Percentiles rank a stretch among this genome's conserved stretches.
phyloP scores from a whole-genome alignment of 73 alveolate species.

The Paramecium sonneborni region DNA sequence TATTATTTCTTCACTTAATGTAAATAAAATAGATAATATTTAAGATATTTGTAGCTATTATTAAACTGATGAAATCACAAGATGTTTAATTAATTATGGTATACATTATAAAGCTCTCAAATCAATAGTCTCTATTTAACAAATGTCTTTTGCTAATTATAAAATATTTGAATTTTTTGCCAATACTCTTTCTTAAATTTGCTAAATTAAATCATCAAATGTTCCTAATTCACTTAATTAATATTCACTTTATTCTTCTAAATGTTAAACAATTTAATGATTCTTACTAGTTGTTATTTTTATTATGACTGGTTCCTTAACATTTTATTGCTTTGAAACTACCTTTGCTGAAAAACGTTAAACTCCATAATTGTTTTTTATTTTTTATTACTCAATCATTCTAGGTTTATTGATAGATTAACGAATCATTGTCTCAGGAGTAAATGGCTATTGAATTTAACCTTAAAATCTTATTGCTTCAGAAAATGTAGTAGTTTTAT shows the following conservation, averaged over 20 bases:
- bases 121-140: constrained; percentile 29
- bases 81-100: neutral
- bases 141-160: neutral
- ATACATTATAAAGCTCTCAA: neutral
- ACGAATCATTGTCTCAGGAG: neutral
- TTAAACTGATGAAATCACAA: neutral
- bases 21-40: neutral
- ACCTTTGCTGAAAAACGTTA: constrained; percentile 18
- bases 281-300: neutral
- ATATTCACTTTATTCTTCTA: constrained; percentile 16
- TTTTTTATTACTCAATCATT: neutral
- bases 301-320: neutral
- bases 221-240: constrained; percentile 45
- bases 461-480: neutral
- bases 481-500: neutral
- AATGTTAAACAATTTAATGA: neutral
- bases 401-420: neutral
- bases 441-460: neutral
- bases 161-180: neutral
- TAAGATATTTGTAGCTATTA: neutral
- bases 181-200: neutral
- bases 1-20: neutral
- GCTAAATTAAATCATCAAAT: constrained; percentile 20
- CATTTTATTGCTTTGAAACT: constrained; percentile 23
- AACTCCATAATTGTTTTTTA: neutral